These are phyloP conservation scores for Mortierella alpina DNA, from an alignment of 192 early-diverging fungal species.

Conservation along the genomic window DNA sequence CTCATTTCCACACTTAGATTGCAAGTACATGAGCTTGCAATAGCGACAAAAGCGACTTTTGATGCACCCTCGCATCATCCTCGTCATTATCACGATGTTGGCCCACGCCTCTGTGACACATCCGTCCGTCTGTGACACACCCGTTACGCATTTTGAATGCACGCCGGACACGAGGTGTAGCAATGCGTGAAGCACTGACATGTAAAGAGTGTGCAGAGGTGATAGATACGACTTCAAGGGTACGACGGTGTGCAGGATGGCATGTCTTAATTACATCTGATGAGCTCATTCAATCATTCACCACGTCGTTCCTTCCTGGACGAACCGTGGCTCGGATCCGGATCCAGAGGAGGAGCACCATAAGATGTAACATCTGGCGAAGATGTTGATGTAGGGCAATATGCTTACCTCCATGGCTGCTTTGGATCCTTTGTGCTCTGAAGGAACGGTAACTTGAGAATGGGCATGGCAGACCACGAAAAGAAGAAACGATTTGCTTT, in stretches of 20 bases:
- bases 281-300: background rate
- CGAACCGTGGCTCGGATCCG: background rate
- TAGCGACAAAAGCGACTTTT: no score
- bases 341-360: background rate
- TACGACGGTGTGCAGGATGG: background rate
- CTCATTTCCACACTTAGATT: no score
- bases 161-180: no score
- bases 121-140: no score
- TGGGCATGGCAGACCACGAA: background rate
- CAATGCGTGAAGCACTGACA: no score
- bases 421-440: conserved; percentile 25
- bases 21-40: no score
- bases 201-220: no score
- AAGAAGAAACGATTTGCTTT: no score
- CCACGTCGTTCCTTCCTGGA: background rate
- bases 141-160: no score
- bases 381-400: background rate
- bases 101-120: no score
- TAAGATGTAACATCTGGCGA: background rate
- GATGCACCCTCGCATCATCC: no score
- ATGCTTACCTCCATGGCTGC: conserved; percentile 37
- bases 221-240: background rate
- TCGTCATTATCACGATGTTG: no score
- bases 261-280: background rate
- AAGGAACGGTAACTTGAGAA: conserved; percentile 27